phyloP scores from a whole-genome alignment of 2,329 filamentous ascomycete genomes.

The Trichoderma gracile region DNA sequence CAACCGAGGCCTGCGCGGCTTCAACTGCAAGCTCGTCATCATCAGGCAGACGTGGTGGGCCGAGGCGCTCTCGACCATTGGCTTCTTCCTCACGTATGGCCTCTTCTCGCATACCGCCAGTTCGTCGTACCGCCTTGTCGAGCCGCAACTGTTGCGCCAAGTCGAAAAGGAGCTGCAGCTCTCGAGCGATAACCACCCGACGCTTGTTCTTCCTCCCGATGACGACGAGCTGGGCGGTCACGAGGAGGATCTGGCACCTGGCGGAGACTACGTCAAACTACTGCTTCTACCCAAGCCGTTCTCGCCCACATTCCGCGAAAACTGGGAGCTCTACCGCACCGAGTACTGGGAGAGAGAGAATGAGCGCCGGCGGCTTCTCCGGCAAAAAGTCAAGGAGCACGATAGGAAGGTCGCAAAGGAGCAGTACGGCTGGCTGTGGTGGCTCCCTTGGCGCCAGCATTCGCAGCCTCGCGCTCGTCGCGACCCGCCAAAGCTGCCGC shows the following conservation, averaged over 20 bases:
- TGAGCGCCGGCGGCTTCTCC: constrained; percentile 74
- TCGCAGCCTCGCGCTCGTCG: constrained; percentile 39
- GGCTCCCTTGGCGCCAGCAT: constrained; percentile 67
- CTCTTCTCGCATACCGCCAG: constrained; percentile 67
- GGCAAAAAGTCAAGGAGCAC: constrained; percentile 66
- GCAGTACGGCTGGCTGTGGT: constrained; percentile 78
- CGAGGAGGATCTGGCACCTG: constrained; percentile 87
- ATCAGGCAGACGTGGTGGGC: constrained; percentile 80
- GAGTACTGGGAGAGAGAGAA: constrained; percentile 99
- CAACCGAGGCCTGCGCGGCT: constrained; percentile 83
- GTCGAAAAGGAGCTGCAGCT: constrained; percentile 60
- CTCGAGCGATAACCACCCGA: constrained; percentile 44
- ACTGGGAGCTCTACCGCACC: constrained; percentile 91
- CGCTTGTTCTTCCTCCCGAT: constrained; percentile 46
- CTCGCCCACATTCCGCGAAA: constrained; percentile 89
- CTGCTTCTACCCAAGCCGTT: constrained; percentile 92
- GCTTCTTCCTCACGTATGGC: constrained; percentile 77
- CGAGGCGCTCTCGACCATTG: constrained; percentile 70
- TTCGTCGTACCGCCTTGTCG: constrained; percentile 75
- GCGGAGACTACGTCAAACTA: constrained; percentile 89
- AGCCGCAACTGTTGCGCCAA: constrained; percentile 61
- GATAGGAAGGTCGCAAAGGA: constrained; percentile 68
- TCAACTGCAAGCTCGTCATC: constrained; percentile 96
- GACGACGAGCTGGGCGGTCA: constrained; percentile 67
- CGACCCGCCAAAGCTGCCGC: constrained; percentile 42